phyloP scores from a whole-genome alignment of 2,329 filamentous ascomycete species.

The Pezicula neosporulosa region DNA sequence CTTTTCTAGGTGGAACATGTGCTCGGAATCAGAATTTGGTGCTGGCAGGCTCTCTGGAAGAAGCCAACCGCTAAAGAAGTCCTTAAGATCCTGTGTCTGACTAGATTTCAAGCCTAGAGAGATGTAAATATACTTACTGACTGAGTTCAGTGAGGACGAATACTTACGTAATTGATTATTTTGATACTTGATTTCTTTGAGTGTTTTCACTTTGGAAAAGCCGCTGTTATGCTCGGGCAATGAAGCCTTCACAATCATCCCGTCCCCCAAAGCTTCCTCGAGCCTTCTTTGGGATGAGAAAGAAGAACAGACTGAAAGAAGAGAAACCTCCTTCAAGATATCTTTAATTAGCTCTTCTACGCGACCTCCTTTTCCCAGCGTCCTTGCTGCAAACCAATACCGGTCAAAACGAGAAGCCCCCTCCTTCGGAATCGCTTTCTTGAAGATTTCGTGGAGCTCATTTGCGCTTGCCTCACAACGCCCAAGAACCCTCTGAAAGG shows the following conservation, averaged over 20 bases:
- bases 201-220: too few relatives aligned
- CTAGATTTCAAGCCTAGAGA: too few relatives aligned
- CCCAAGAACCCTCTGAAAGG: not conserved
- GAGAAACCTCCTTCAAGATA: not conserved
- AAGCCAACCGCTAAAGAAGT: not conserved
- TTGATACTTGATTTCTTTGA: too few relatives aligned
- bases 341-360: not conserved
- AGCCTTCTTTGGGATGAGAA: not conserved
- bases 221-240: not conserved
- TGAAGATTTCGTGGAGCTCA: not conserved
- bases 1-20: not conserved
- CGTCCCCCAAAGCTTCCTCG: not conserved
- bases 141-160: too few relatives aligned
- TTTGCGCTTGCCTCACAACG: not conserved
- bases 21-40: not conserved
- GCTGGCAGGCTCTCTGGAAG: not conserved
- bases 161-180: too few relatives aligned
- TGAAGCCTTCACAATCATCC: not conserved
- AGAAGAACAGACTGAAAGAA: not conserved
- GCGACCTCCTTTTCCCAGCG: not conserved
- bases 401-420: not conserved
- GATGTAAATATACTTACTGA: too few relatives aligned
- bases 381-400: not conserved
- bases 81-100: not conserved
- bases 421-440: not conserved